phyloP scores from a whole-genome alignment of 176 grass and related monocot species.

The Paspalum notatum region DNA sequence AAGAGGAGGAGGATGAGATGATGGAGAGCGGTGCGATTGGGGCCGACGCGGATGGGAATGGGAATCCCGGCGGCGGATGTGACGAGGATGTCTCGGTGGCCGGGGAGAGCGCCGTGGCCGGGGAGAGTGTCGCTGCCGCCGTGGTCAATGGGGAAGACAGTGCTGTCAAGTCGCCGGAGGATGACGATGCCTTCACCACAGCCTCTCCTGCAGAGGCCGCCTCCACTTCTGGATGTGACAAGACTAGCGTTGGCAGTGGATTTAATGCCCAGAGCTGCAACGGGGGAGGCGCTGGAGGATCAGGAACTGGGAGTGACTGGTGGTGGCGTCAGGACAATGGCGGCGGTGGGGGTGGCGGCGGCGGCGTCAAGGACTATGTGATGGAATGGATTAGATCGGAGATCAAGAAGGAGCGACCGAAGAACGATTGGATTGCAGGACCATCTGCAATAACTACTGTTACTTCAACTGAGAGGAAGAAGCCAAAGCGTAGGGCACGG shows the following conservation, averaged over 20 bases:
- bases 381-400: conserved; percentile 99
- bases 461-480: conserved; percentile 50
- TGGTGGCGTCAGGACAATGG: conserved; percentile 94
- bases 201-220: conserved; percentile 56
- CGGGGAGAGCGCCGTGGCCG: conserved; percentile 48
- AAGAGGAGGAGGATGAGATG: conserved; percentile 56
- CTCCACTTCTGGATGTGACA: conserved; percentile 72
- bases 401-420: conserved; percentile 94
- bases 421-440: conserved; percentile 72
- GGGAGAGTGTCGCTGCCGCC: conserved; percentile 37
- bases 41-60: conserved; percentile 30
- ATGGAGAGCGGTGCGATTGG: conserved; percentile 38
- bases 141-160: conserved; percentile 58
- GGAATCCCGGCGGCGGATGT: conserved; percentile 48
- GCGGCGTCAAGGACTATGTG: conserved; percentile 86
- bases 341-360: conserved; percentile 36
- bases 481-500: conserved; percentile 61
- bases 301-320: conserved; percentile 69
- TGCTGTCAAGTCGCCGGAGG: conserved; percentile 58
- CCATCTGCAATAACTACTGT: conserved; percentile 36
- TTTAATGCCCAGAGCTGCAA: conserved; percentile 56
- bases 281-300: conserved; percentile 50
- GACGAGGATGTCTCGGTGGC: conserved; percentile 66
- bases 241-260: conserved; percentile 54
- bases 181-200: conserved; percentile 50